phyloP scores from a whole-genome alignment of 352 stramenopile species.

The Thraustochytrium striatum region DNA sequence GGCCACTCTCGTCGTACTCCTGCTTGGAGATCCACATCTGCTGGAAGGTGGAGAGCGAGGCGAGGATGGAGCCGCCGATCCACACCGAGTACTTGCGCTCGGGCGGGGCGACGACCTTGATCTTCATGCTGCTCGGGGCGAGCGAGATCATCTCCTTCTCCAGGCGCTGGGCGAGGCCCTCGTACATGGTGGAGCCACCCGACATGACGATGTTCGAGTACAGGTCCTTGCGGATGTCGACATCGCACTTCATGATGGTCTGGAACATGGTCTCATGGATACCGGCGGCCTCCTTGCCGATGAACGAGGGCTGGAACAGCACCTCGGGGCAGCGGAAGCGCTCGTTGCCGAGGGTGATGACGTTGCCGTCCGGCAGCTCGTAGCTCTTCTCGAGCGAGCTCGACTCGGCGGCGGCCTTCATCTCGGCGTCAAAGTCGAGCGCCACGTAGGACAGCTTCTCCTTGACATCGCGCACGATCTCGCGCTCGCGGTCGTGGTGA shows the following conservation, averaged over 20 bases:
- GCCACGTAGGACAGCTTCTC: conserved; percentile 93
- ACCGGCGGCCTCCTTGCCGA: conserved; percentile 70
- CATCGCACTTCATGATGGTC: conserved; percentile 93
- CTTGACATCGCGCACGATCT: conserved; percentile 93
- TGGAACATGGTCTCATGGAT: conserved; percentile 79
- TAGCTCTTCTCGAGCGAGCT: conserved; percentile 89
- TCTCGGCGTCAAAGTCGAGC: conserved; percentile 83
- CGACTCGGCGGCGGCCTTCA: conserved; percentile 70
- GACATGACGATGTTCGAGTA: conserved; percentile 86
- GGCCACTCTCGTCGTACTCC: conserved; percentile 96
- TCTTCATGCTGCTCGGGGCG: conserved; percentile 81
- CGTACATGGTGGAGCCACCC: conserved; percentile 80
- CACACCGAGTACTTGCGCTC: conserved; percentile 86
- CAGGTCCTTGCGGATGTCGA: conserved; percentile 88
- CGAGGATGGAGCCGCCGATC: conserved; percentile 95
- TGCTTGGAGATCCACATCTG: conserved; percentile 98
- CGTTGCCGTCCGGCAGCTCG: conserved; percentile 88
- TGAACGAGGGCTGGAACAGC: conserved; percentile 73
- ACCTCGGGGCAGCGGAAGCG: conserved; percentile 70
- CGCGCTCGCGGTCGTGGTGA: conserved; percentile 76
- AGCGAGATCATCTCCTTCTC: conserved; percentile 78
- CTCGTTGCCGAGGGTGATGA: conserved; percentile 74
- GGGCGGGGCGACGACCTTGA: conserved; percentile 81
- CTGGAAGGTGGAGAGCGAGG: conserved; percentile 93
- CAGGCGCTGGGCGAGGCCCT: conserved; percentile 77